Base-by-base conservation (phyloP, 352 stramenopile species). In the Phytophthora kernoviae region DNA sequence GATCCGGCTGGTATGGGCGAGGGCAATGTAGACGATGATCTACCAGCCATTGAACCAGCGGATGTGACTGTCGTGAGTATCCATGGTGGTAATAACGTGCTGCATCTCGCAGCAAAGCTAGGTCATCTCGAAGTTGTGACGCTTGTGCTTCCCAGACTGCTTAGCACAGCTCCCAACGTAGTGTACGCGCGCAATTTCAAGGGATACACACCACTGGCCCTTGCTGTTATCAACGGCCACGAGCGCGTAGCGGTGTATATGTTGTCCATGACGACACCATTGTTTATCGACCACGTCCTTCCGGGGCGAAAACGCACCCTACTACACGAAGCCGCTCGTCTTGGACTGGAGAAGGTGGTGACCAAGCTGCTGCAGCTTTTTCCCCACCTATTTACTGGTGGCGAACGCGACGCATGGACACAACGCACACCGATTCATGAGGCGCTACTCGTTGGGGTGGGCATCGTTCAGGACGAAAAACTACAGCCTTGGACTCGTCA, bases 241-340 rank as follows among this genome's bases (percentile, higher is more conserved):
- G 79, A 87, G 32, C 64, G 81, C 18, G 62, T 88, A 14, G 76
- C 79, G 2, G 58, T 75, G 43, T 90, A 86, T 47, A 34, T 91
- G 5, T 50, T 91, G 9, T 77, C 77, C 14, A 88, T 84, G 66
- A 81, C 69, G 0, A 62, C 70, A 2, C 52, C 75, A n/a, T 49
- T 89, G 27, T 82, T 79, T 54, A 53, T 55, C 0, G 37, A 65
- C 4, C 30, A 60, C 17, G 32, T 62, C 27, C 24, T 59, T 9
- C 46, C 62, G 21, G 53, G 47, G 0, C 62, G 71, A 58, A 58
- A 60, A 43, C 64, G 78, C 0, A 84, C 77, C 3, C 54, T 89
- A 10, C 51, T 91, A 0, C 69, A 85, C 17, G 68, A 84, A 41
- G 78, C 82, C 2, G 78, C 81, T 44, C 67, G 73, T 0, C 33